These are phyloP conservation scores for Pseudoturritis turrita DNA, from an alignment of 345 rosid genomes.

Conservation along the genomic window DNA sequence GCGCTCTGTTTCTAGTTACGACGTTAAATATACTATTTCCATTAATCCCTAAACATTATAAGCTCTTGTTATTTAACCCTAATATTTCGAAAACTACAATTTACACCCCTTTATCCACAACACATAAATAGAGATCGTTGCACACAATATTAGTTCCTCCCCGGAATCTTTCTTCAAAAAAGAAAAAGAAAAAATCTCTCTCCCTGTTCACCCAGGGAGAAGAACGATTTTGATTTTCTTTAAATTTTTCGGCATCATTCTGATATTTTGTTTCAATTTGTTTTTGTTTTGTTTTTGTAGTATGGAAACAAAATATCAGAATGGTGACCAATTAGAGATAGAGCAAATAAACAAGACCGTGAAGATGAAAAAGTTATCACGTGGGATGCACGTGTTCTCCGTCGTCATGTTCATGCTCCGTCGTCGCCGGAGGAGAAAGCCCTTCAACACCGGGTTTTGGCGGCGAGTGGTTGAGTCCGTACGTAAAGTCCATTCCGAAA, in stretches of 20 bases:
- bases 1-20: constrained; percentile 7
- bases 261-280: constrained; percentile 3
- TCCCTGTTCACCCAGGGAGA: constrained; percentile 24
- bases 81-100: not conserved
- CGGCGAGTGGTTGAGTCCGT: constrained; percentile 44
- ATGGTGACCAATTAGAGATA: constrained; percentile 24
- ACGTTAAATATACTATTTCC: not conserved
- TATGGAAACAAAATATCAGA: constrained; percentile 28
- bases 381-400: constrained; percentile 44
- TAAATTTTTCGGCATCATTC: not conserved
- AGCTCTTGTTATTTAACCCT: not conserved
- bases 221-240: constrained; percentile 8
- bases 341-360: not conserved
- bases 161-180: not conserved
- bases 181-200: not conserved
- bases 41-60: not conserved
- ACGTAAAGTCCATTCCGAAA: constrained; percentile 27
- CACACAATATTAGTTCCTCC: not conserved
- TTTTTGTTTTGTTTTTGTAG: not conserved
- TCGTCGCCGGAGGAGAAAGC: constrained; percentile 31
- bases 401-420: constrained; percentile 43
- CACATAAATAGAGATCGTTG: constrained; percentile 19
- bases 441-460: constrained; percentile 34
- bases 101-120: not conserved
- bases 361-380: constrained; percentile 28